Evolutionary conservation across 176 grass and related monocot genomes (phyloP).

Genomic region (Canna indica): DNA sequence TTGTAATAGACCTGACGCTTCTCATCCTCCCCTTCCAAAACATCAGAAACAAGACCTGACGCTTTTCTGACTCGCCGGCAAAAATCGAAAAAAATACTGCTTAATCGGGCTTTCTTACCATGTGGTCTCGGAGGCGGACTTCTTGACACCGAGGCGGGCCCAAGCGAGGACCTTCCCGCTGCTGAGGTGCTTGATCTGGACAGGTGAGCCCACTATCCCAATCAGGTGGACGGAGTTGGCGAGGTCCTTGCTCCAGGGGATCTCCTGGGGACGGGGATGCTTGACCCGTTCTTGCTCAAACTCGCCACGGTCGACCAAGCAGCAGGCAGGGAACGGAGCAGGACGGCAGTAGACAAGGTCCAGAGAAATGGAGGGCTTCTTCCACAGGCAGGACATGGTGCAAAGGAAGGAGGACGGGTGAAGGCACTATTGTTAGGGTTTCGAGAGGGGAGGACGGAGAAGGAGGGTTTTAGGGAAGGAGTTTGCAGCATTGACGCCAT

Average conservation of each 20-base stretch:
- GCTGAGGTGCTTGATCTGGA: constrained; percentile 59
- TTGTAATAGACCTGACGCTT: constrained; percentile 65
- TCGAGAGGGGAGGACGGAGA: not conserved
- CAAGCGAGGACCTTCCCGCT: constrained; percentile 62
- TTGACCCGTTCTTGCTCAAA: too few species aligned
- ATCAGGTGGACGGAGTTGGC: too few species aligned
- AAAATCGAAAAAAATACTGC: not conserved
- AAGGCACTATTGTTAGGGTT: too few species aligned
- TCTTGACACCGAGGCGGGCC: constrained; percentile 61
- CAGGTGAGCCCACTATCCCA: constrained; percentile 51
- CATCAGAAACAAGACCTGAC: constrained; percentile 41
- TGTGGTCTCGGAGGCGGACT: constrained; percentile 57
- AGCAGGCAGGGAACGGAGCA: constrained; percentile 6
- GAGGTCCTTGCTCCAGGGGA: too few species aligned
- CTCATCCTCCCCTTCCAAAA: constrained; percentile 45
- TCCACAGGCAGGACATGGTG: too few species aligned
- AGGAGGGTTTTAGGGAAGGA: not conserved
- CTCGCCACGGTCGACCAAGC: not conserved
- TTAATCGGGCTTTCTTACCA: constrained; percentile 32
- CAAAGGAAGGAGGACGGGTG: too few species aligned
- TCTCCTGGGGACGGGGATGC: too few species aligned
- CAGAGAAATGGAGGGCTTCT: too few species aligned
- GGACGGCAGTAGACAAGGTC: not conserved
- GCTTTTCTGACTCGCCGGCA: not conserved
- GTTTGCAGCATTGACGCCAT: constrained; percentile 1